These are phyloP conservation scores for Zea luxurians DNA, from an alignment of 176 grass and related monocot species.

Conservation along the genomic window DNA sequence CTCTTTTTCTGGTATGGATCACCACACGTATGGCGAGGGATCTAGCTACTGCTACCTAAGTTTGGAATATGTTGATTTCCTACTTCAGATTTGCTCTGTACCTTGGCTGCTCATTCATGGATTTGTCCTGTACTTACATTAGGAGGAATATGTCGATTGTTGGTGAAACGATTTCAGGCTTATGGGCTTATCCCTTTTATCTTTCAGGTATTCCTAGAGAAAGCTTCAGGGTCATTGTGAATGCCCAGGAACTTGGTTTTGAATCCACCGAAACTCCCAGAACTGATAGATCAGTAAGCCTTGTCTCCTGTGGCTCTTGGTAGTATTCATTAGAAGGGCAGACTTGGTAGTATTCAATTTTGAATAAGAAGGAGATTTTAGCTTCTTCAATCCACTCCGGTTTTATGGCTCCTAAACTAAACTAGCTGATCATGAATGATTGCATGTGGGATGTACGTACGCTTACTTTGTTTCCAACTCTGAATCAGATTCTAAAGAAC, in stretches of 20 bases:
- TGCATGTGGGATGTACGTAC: not conserved
- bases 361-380: too few species aligned
- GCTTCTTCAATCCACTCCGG: too few species aligned
- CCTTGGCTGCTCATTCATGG: slow-evolving; percentile 16
- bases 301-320: not conserved
- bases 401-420: too few species aligned
- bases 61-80: slow-evolving; percentile 11
- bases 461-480: slow-evolving; percentile 22
- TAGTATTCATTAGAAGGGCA: not conserved
- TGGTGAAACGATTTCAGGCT: not conserved
- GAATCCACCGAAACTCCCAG: slow-evolving; percentile 93
- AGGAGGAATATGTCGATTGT: not conserved
- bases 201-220: slow-evolving; percentile 81
- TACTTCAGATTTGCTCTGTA: slow-evolving; percentile 27
- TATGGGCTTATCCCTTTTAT: slow-evolving; percentile 18
- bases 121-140: not conserved
- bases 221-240: slow-evolving; percentile 70
- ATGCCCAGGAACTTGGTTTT: slow-evolving; percentile 88
- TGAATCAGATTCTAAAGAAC: slow-evolving; percentile 71
- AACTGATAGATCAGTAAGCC: slow-evolving; percentile 95
- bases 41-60: slow-evolving; percentile 11
- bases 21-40: not conserved
- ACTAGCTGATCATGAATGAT: not conserved
- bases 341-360: slow-evolving; percentile 50
- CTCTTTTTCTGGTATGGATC: not conserved